Conservation (phyloP, 108 stramenopile species). For the Fistulifera pelliculosa region DNA sequence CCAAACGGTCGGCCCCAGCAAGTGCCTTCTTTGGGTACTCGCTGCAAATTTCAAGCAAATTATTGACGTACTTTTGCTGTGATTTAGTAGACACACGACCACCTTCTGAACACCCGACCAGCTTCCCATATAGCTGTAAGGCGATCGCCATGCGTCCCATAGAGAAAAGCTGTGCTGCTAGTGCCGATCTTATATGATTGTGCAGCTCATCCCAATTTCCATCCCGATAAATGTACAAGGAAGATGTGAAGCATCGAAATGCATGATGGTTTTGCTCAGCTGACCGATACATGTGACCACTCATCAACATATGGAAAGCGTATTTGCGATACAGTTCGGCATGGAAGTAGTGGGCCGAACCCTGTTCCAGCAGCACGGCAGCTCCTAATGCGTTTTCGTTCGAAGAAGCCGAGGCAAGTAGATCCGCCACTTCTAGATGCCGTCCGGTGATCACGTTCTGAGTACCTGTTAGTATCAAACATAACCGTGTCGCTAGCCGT, state of each 20-base stretch:
- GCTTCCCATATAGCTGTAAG: slow-evolving; percentile 65
- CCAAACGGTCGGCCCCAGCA: slow-evolving; percentile 71
- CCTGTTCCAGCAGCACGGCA: slow-evolving; percentile 76
- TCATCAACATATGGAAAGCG: slow-evolving; percentile 89
- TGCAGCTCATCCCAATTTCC: slow-evolving; percentile 71
- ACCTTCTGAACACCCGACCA: slow-evolving; percentile 41
- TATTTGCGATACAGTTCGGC: slow-evolving; percentile 72
- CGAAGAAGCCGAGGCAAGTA: slow-evolving; percentile 71
- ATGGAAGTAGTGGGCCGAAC: slow-evolving; percentile 62
- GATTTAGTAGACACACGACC: slow-evolving; percentile 67
- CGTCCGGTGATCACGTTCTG: slow-evolving; percentile 36
- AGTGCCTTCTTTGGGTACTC: slow-evolving; percentile 55
- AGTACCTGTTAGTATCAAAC: slow-evolving; percentile 48
- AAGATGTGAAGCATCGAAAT: slow-evolving; percentile 77
- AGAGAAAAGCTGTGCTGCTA: slow-evolving; percentile 75
- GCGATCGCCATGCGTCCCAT: slow-evolving; percentile 65
- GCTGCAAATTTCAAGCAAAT: slow-evolving; percentile 68
- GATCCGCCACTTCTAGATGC: slow-evolving; percentile 75
- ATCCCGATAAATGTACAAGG: slow-evolving; percentile 65
- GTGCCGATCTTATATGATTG: slow-evolving; percentile 66
- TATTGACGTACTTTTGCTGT: slow-evolving; percentile 75
- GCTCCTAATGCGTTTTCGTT: slow-evolving; percentile 80
- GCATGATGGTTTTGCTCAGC: slow-evolving; percentile 76
- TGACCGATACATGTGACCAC: slow-evolving; percentile 85
- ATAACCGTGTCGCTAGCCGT: slow-evolving; percentile 63